Conservation (phyloP, 805 yeast species). For the Barnettozyma salicaria region DNA sequence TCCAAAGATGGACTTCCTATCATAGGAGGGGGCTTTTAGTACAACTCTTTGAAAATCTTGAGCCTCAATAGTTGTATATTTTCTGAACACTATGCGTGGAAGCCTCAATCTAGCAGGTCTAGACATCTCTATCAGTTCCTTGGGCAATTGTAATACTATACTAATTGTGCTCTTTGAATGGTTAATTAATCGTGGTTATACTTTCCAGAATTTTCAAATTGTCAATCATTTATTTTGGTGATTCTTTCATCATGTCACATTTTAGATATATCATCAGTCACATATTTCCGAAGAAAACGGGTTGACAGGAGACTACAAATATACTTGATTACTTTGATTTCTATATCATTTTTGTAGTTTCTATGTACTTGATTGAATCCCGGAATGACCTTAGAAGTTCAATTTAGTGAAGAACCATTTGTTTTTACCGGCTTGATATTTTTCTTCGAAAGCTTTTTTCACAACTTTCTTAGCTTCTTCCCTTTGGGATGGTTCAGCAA, state of each 20-base stretch:
- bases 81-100: not conserved
- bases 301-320: too few species aligned
- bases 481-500: conserved; percentile 96
- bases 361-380: conserved; percentile 2
- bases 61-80: not conserved
- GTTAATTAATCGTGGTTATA: too few species aligned
- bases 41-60: conserved; percentile 9
- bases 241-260: too few species aligned
- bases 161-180: too few species aligned
- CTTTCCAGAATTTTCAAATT: too few species aligned
- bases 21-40: conserved; percentile 29
- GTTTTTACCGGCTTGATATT: conserved; percentile 99
- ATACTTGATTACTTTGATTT: conserved; percentile 1
- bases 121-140: too few species aligned
- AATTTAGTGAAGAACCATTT: conserved; percentile 99
- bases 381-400: conserved; percentile 78
- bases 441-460: conserved; percentile 98
- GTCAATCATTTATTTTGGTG: too few species aligned
- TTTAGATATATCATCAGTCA: too few species aligned
- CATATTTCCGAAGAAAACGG: too few species aligned
- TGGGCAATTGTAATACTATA: too few species aligned
- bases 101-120: not conserved
- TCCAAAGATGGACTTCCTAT: conserved; percentile 29
- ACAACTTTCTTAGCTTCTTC: conserved; percentile 98
- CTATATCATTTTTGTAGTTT: not conserved